Evolutionary conservation across 2,329 filamentous ascomycete genomes (phyloP), one percentile per base, ranked within the genome.

Genomic region (Colletotrichum sp.): DNA sequence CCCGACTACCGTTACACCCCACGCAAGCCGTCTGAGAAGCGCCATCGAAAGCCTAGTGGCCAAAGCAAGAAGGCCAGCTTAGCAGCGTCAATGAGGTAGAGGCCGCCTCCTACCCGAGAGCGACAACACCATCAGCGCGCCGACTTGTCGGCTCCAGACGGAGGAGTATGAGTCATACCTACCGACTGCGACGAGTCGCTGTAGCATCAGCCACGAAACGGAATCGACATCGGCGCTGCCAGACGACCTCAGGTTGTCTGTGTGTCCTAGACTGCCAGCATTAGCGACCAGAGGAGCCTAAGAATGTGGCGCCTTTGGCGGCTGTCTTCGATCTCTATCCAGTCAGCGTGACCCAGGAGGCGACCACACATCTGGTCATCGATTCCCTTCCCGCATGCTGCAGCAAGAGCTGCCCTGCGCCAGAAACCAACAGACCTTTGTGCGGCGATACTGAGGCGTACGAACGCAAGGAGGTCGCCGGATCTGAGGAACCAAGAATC

Each of bases 1-100:
- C 86, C 86, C 1, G 78, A 83, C 65, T 87, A 87, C 78, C 83
- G 84, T 71, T 87, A 87, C 77, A 76, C 79, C 9, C 84, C 85
- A 66, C 84, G 85, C 8, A 83, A 82, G 71, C 78, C 82, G 34
- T 77, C 73, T 13, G 81, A 82, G 75, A 76, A 70, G 25, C 74
- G 74, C n/a, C 70, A 74, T 59, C 74, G 76, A n/a, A 74, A 39
- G 19, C 68, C 55, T 7, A 71, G 44, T 28, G 69, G 39, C 30
- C 28, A 55, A 8, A 28, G 64, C 22, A 70, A 70, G 68, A 70
- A 70, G n/a, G 19, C 36, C 16, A 61, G 57, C 28, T 28, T 19
- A 52, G 57, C 57, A n/a, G 59, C 28, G 30, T n/a, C 59, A 13
- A 32, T n/a, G 28, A n/a, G 44, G 44, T 48, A 48, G 44, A 48